Conservation (phyloP, 306 rosid genomes). For the Glycyrrhiza uralensis region DNA sequence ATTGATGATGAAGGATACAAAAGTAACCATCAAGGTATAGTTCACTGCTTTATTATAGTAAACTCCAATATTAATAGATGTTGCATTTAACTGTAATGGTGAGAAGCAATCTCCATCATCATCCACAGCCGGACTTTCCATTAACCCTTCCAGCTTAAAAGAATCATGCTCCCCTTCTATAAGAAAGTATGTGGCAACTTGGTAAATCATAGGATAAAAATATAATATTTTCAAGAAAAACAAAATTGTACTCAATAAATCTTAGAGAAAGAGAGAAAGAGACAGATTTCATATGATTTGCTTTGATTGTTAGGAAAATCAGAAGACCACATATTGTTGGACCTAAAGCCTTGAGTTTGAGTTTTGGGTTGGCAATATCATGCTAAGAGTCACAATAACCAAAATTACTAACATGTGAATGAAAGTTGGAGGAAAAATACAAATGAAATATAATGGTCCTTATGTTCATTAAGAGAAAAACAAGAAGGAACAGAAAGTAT, state of each 20-base stretch:
- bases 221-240: neutral
- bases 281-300: neutral
- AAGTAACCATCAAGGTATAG: constrained; percentile 98
- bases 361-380: neutral
- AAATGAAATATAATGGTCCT: neutral
- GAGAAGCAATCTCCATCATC: constrained; percentile 93
- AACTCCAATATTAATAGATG: constrained; percentile 86
- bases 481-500: constrained; percentile 38
- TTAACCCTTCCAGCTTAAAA: constrained; percentile 81
- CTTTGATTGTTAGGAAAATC: neutral
- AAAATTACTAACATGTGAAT: neutral
- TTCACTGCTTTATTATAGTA: constrained; percentile 97
- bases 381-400: neutral
- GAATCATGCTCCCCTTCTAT: constrained; percentile 73
- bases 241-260: neutral
- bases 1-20: constrained; percentile 72
- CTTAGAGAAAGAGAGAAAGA: neutral
- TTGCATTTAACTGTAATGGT: constrained; percentile 76
- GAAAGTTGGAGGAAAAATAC: neutral
- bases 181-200: constrained; percentile 25
- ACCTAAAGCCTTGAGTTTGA: neutral
- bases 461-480: neutral
- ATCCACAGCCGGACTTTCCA: constrained; percentile 92
- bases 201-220: constrained; percentile 10
- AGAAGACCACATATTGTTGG: neutral